Evolutionary conservation across 306 rosid species (phyloP).

Genomic region (Gastrolobium bilobum): DNA sequence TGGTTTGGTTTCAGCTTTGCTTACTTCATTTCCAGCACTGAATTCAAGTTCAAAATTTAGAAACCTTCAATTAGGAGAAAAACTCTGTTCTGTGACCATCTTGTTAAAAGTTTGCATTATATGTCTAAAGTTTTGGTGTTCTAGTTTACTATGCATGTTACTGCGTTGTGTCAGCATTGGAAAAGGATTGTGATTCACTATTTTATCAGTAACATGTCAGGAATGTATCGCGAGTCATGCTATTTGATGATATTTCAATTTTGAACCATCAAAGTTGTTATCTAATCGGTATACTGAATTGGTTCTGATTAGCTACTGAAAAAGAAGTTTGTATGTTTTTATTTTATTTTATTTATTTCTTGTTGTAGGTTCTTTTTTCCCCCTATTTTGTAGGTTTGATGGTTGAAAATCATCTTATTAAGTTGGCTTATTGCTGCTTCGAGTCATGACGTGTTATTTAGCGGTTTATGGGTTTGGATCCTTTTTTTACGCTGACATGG

Average conservation of each 20-base stretch:
- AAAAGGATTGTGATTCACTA: constrained; percentile 51
- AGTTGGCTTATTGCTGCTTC: constrained; percentile 37
- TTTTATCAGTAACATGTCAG: constrained; percentile 42
- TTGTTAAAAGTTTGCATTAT: not conserved
- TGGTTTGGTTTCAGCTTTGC: constrained; percentile 16
- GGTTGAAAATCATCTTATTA: constrained; percentile 42
- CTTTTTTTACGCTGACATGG: constrained; percentile 54
- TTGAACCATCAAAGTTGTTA: constrained; percentile 30
- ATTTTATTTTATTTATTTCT: not conserved
- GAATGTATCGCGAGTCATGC: constrained; percentile 37
- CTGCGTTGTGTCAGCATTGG: constrained; percentile 39
- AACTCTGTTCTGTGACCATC: not conserved
- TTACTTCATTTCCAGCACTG: constrained; percentile 6
- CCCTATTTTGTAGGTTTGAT: constrained; percentile 12
- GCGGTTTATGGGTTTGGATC: constrained; percentile 53
- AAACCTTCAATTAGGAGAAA: constrained; percentile 1
- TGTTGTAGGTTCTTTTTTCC: not conserved
- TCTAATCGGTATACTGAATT: constrained; percentile 20
- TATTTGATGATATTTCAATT: constrained; percentile 38
- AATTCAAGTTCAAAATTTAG: constrained; percentile 23
- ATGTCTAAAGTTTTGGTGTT: not conserved
- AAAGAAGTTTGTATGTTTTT: not conserved
- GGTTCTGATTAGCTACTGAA: constrained; percentile 27
- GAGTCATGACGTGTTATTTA: constrained; percentile 32
- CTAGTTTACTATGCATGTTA: constrained; percentile 29